Evolutionary conservation across 345 rosid species (phyloP).

Genomic region (Odontarrhena argentea): DNA sequence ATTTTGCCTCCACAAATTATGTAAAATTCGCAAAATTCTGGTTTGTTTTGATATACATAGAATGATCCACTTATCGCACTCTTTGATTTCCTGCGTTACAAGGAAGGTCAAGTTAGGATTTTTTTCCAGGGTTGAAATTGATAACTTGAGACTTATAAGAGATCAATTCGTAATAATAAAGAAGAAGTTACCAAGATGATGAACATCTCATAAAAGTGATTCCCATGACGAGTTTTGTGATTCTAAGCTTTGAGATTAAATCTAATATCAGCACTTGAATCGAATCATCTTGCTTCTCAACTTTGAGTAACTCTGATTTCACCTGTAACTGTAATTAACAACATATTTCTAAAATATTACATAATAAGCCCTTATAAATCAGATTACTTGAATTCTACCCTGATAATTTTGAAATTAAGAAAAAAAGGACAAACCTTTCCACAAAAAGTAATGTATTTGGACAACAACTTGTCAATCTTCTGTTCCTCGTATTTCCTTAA

Average conservation of each 20-base stretch:
- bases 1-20: slow-evolving; percentile 72
- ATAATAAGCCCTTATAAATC: slow-evolving; percentile 11
- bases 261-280: slow-evolving; percentile 58
- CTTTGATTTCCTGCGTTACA: slow-evolving; percentile 61
- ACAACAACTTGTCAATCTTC: slow-evolving; percentile 53
- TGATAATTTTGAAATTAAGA: not conserved
- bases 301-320: slow-evolving; percentile 59
- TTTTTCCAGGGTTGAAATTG: slow-evolving; percentile 3
- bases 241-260: slow-evolving; percentile 53
- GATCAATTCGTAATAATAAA: not conserved
- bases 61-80: slow-evolving; percentile 60
- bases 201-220: slow-evolving; percentile 68
- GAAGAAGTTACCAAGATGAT: slow-evolving; percentile 53
- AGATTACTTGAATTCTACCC: not conserved
- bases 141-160: not conserved
- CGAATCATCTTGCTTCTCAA: slow-evolving; percentile 64
- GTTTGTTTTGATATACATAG: slow-evolving; percentile 58
- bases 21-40: slow-evolving; percentile 63
- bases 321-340: slow-evolving; percentile 43
- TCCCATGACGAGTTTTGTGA: slow-evolving; percentile 74
- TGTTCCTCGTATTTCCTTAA: slow-evolving; percentile 58
- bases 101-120: not conserved
- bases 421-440: slow-evolving; percentile 53
- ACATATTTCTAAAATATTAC: not conserved
- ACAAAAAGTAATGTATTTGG: slow-evolving; percentile 60